phyloP scores from a whole-genome alignment of 208 protist genomes.

The Crithidia brevicula region DNA sequence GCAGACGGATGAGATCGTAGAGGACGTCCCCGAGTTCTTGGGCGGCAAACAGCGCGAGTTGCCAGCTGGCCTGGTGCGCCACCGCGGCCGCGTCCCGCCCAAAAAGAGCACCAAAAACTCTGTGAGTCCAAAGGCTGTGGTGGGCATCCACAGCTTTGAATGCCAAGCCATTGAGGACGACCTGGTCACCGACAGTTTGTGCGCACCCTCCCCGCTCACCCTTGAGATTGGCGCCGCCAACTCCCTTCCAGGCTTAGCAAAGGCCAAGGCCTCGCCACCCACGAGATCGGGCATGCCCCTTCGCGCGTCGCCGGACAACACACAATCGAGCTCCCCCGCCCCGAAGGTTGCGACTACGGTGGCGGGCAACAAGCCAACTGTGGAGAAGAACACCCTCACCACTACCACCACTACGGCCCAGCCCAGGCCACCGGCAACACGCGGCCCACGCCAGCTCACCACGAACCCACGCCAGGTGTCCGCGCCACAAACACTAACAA shows the following conservation, averaged over 20 bases:
- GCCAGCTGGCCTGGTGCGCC: slow-evolving; percentile 1
- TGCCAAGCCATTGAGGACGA: slow-evolving; percentile 39
- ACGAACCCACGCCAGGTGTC: neutral
- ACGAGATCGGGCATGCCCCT: neutral
- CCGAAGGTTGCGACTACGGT: neutral
- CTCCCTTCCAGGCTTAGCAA: neutral
- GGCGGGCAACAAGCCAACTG: no score
- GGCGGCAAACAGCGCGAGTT: slow-evolving; percentile 27
- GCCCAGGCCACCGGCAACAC: neutral
- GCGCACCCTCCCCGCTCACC: slow-evolving; percentile 1
- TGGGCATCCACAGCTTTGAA: slow-evolving; percentile 19
- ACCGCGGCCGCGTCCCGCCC: slow-evolving; percentile 31
- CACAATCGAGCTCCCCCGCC: neutral
- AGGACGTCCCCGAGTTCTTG: slow-evolving; percentile 48
- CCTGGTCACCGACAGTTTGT: slow-evolving; percentile 10
- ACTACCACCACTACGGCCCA: neutral
- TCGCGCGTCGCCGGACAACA: neutral
- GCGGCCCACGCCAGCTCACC: neutral
- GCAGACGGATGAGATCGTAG: slow-evolving; percentile 41
- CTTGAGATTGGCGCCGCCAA: neutral
- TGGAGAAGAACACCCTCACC: neutral
- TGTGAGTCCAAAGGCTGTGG: slow-evolving; percentile 14
- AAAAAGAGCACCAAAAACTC: slow-evolving; percentile 18
- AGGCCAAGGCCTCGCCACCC: neutral
- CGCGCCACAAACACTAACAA: neutral